Evolutionary conservation across 371 early-diverging fungal species (phyloP), one percentile per base, ranked within the genome.

Genomic region (Lichtheimia hyalospora): DNA sequence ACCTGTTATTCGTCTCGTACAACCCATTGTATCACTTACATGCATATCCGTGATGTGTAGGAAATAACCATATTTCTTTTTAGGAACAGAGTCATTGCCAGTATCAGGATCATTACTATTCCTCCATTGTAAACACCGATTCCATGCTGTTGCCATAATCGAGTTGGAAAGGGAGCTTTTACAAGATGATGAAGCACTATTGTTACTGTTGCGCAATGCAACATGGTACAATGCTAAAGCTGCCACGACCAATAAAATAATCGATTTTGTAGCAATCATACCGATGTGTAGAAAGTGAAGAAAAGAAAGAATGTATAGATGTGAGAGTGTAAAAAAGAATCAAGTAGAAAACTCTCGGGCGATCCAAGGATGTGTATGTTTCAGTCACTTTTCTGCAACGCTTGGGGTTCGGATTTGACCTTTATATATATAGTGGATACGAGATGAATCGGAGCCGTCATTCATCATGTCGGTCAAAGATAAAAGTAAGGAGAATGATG

Each of bases 41-140:
- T 92, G 91, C 57, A 92, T 73, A 61, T 92, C 91, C 2, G 90
- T 92, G 16, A 92, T 89, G 59, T 91, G 91, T 40, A 91, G 66
- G 61, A 88, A 92, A 42, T 76, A 75, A 0, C 85, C 85, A 54
- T 69, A 56, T 21, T 55, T 55, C 24, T 43, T 52, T 25, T 12
- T 34, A 10, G 34, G 34, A 2, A 8, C 5, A 34, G 34, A 5
- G 3, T 34, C 24, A 3, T 39, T 18, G 10, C 16, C 52, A 14
- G 16, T 39, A 21, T 23, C 20, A 49, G 15, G 43, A 25, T 43
- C 20, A 48, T 49, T 49, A 39, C 8, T 34, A 3, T 25, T 23
- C 16, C 41, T 23, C 16, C 41, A 23, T 2, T 43, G 41, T 5
- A 55, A 25, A 24, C 56, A 55, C 8, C 46, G 43, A 23, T 55